Base-by-base conservation (phyloP, 225 moss, liverwort and hornwort genomes). In the Anthoceros angustus region DNA sequence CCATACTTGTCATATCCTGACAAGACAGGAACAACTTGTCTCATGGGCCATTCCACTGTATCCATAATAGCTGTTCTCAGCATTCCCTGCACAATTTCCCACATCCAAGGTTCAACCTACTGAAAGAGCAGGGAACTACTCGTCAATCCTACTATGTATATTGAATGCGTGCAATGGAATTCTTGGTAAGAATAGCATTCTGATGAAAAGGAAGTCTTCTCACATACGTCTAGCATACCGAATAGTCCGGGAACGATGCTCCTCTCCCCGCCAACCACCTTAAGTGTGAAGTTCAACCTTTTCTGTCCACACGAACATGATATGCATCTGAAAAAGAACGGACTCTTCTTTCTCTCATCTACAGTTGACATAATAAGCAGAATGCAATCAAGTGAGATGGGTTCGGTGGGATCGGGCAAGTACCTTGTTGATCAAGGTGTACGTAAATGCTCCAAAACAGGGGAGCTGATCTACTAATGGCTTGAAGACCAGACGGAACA, bases 11-110 rank as follows among this genome's bases (percentile, higher is more conserved):
- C 72, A 61, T 83, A 80, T 70, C 70, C 42, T 62, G 83, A 71
- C 68, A 91, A 82, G 41, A 98, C 76, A 73, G 80, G 85, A 61
- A 92, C 79, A 50, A 84, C 86, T 55, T 82, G 76, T 21, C 95
- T 85, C 95, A 98, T 92, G 10, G 95, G 95, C 95, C 95, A 98
- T 82, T 88, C 86, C 62, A 98, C 74, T 42, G 79, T 82, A 63
- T 98, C 85, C 62, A 98, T 77, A 11, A 98, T 76, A 4, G 95
- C 82, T 18, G 86, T 75, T 69, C 78, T 80, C 42, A 98, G 86
- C 88, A 82, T 88, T 68, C 88, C 85, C 95, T 77, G 82, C 80
- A 42, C 80, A 74, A 46, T 82, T 76, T 71, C 80, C 80, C 61
- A 79, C 70, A 39, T 72, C 70, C 68, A 67, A 66, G 63, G 6